phyloP scores from a whole-genome alignment of 192 early-diverging fungal species.

The Coemansia sp. region DNA sequence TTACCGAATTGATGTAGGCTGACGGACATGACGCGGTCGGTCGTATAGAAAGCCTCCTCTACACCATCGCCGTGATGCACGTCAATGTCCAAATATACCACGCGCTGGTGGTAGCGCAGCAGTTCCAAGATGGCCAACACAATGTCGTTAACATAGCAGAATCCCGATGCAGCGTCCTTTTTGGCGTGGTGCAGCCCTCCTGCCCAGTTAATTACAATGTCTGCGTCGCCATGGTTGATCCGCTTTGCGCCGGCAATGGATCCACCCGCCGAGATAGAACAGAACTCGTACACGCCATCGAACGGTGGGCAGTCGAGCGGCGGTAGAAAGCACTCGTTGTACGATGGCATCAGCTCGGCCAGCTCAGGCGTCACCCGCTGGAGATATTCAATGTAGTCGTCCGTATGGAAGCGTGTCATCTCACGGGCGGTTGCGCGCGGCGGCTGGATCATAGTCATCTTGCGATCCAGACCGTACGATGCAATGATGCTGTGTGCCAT shows the following conservation, averaged over 20 bases:
- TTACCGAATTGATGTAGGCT: conserved; percentile 98
- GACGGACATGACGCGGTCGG: conserved; percentile 98
- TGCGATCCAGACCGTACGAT: conserved; percentile 89
- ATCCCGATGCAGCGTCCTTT: conserved; percentile 90
- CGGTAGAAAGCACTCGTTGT: conserved; percentile 71
- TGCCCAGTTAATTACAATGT: conserved; percentile 95
- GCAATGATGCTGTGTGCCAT: conserved; percentile 92
- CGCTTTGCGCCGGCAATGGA: conserved; percentile 90
- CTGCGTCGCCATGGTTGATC: conserved; percentile 74
- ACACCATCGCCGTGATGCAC: conserved; percentile 99
- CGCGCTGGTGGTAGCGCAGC: conserved; percentile 79
- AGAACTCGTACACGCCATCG: conserved; percentile 95
- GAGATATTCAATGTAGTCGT: conserved; percentile 91
- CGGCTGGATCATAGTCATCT: conserved; percentile 82
- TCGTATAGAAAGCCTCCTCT: conserved; percentile 96
- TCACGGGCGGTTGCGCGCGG: conserved; percentile 80
- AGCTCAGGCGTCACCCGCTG: conserved; percentile 73
- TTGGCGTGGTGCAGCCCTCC: conserved; percentile 97
- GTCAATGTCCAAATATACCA: conserved; percentile 96
- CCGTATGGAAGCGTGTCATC: conserved; percentile 91
- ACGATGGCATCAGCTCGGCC: conserved; percentile 60
- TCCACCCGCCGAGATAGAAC: conserved; percentile 84
- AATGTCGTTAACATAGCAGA: conserved; percentile 98
- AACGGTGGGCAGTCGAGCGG: conserved; percentile 96
- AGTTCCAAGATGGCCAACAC: conserved; percentile 89